Percentiles rank a stretch among this genome's conserved stretches.
Conservation (phyloP, 2,329 filamentous ascomycete genomes). For the Boeremia lycopersici region DNA sequence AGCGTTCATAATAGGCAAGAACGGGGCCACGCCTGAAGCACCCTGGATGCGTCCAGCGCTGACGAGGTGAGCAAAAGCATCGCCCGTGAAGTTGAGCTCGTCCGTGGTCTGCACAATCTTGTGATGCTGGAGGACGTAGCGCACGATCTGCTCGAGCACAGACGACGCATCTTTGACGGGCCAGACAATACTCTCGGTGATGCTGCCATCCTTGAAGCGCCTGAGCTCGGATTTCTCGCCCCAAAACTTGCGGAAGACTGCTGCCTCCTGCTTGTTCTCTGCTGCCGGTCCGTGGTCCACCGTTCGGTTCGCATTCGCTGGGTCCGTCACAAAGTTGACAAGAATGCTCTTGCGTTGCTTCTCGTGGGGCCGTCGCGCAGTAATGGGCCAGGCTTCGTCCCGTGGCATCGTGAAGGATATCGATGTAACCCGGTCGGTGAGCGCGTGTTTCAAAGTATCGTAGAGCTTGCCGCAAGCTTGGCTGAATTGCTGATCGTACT, state of each 20-base stretch:
- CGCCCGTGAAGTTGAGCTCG: conserved; percentile 52
- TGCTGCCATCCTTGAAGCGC: conserved; percentile 93
- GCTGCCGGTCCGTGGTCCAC: conserved; percentile 89
- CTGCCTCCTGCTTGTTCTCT: conserved; percentile 82
- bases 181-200: conserved; percentile 92
- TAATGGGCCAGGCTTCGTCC: conserved; percentile 45
- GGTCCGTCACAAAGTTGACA: conserved; percentile 74
- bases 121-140: conserved; percentile 73
- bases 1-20: conserved; percentile 70
- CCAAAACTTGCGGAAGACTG: conserved; percentile 89
- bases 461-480: conserved; percentile 64
- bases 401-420: conserved; percentile 54
- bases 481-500: conserved; percentile 34
- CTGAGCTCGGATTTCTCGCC: conserved; percentile 90
- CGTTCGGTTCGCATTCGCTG: conserved; percentile 71
- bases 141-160: conserved; percentile 79
- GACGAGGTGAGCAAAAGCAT: conserved; percentile 55
- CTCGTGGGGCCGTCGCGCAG: conserved; percentile 29
- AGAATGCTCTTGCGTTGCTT: conserved; percentile 53
- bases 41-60: conserved; percentile 41
- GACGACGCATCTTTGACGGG: conserved; percentile 64
- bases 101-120: conserved; percentile 65
- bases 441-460: conserved; percentile 69
- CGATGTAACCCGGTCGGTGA: conserved; percentile 75
- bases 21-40: conserved; percentile 58